Evolutionary conservation across 1,284 basidiomycete species (phyloP).

Genomic region (Cryptococcus hybrid): DNA sequence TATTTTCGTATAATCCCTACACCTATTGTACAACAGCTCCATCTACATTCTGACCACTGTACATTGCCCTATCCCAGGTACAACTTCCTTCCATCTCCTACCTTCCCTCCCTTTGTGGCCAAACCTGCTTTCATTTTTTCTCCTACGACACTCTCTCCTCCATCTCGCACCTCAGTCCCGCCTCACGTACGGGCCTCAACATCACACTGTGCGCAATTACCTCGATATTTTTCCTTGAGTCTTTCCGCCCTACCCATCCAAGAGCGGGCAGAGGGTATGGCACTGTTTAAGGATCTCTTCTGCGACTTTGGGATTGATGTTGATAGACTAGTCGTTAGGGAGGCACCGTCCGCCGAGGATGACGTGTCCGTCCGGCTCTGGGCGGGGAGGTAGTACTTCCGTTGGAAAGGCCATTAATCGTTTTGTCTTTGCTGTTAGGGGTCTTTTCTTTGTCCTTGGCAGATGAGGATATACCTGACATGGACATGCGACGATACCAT

Average conservation of each 20-base stretch:
- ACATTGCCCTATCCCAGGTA: too few species aligned
- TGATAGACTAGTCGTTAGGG: conserved; percentile 37
- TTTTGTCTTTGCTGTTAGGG: too few species aligned
- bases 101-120: neutral
- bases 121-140: conserved; percentile 10
- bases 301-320: conserved; percentile 31
- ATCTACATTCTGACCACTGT: too few species aligned
- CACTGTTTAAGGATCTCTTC: conserved; percentile 47
- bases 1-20: conserved; percentile 31
- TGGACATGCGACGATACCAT: too few species aligned
- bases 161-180: conserved; percentile 66
- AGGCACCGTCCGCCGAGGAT: conserved; percentile 47
- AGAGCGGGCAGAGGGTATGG: conserved; percentile 41
- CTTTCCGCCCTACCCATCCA: conserved; percentile 35
- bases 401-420: neutral
- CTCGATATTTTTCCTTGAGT: conserved; percentile 47
- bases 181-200: conserved; percentile 66
- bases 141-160: conserved; percentile 56
- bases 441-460: too few species aligned
- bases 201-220: conserved; percentile 66
- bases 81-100: too few species aligned
- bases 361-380: conserved; percentile 42
- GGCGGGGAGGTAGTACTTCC: conserved; percentile 45
- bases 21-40: too few species aligned
- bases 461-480: too few species aligned